Percentiles rank a stretch among this genome's conserved stretches.
Evolutionary conservation across 2,329 filamentous ascomycete species (phyloP).

Genomic region (Pyrenophora tritici-repentis): DNA sequence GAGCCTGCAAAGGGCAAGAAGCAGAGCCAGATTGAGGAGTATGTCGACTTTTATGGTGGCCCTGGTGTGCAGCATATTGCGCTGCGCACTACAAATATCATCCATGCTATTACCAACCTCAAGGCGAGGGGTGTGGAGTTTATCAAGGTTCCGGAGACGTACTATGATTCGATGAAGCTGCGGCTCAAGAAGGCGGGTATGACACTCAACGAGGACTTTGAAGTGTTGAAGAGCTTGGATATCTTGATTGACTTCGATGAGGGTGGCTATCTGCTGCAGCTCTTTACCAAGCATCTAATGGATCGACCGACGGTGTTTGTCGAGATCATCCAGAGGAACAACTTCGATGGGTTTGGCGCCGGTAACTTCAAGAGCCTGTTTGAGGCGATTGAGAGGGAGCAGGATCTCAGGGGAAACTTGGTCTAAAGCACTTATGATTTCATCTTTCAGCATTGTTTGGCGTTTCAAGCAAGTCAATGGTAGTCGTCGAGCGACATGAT

Average conservation of each 20-base stretch:
- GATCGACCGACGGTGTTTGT: constrained; percentile 94
- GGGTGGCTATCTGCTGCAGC: constrained; percentile 76
- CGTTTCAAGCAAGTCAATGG: not conserved
- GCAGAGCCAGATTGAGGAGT: constrained; percentile 90
- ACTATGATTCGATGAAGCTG: constrained; percentile 77
- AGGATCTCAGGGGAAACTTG: constrained; percentile 83
- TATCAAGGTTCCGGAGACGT: constrained; percentile 84
- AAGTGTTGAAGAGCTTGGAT: constrained; percentile 74
- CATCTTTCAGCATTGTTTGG: not conserved
- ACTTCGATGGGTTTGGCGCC: constrained; percentile 90
- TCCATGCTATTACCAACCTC: constrained; percentile 75
- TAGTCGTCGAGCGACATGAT: not conserved
- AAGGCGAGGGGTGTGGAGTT: constrained; percentile 90
- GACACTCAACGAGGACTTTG: constrained; percentile 76
- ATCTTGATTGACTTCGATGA: constrained; percentile 97
- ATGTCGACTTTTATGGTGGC: constrained; percentile 84
- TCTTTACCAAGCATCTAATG: constrained; percentile 75
- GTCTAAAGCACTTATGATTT: constrained; percentile 19
- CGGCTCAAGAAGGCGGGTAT: constrained; percentile 68
- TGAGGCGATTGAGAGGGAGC: constrained; percentile 93
- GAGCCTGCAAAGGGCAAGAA: constrained; percentile 90
- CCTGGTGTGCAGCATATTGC: constrained; percentile 94
- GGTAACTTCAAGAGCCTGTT: constrained; percentile 96
- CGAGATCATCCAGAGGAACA: constrained; percentile 91
- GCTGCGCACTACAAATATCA: constrained; percentile 79